Base-by-base conservation (phyloP, 176 grass and related monocot species). In the Zoysia pacifica region DNA sequence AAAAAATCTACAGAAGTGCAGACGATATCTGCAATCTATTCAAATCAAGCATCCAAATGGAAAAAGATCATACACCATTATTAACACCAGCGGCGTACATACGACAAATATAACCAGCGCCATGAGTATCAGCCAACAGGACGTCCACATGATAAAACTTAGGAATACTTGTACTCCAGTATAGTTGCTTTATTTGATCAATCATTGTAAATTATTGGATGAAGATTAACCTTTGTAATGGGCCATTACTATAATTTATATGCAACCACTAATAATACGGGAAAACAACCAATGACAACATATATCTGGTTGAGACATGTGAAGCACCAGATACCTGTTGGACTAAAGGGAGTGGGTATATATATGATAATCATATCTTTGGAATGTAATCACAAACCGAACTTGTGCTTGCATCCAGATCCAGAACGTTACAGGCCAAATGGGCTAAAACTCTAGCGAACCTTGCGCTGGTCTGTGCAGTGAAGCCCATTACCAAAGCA, bases 11-110 rank as follows among this genome's bases (percentile, higher is more conserved):
- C 14, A 75, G 69, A 79, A 55, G 51, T 69, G 39, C 63, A 51
- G 78, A 84, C 28, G 63, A 65, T 75, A 52, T 48, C 63, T 9
- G 2, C 15, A 20, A 84, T 88, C 63, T 53, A 64, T 80, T 69
- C 68, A 62, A 78, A 88, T 88, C 74, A 83, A 79, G 74, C 80
- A 87, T 67, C 79, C 62, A 83, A 62, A 62, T 79, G 58, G 46
- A 68, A 18, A 7, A 48, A 67, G 72, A 83, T 74, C 81, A 84
- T 54, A 40, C 37, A 2, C 3, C 51, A 88, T 75, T 79, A 88
- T 88, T 75, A 37, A 0, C 15, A 51, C 54, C 53, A 79, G 62
- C 47, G 11, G 55, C 16, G 41, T 67, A 63, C 70, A 39, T 41
- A 19, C 12, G 58, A 85, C 67, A 72, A 28, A 28, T 28, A 64